A percentile compares a stretch with the other conserved stretches of the same genome.
Evolutionary conservation across 345 rosid species (phyloP).

Genomic region (Draba incana): DNA sequence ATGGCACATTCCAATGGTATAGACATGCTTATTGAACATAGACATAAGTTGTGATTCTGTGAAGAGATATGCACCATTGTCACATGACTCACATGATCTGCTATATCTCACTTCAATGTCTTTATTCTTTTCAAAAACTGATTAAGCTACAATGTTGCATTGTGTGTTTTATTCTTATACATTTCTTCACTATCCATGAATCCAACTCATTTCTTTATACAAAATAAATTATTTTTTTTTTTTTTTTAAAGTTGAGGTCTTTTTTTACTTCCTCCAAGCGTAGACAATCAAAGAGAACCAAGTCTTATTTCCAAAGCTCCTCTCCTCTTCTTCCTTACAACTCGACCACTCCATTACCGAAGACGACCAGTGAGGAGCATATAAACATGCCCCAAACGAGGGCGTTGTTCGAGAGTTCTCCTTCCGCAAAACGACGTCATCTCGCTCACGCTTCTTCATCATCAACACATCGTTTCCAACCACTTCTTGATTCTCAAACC

Average conservation of each 20-base stretch:
- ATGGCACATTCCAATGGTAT: too few relatives aligned
- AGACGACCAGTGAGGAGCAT: constrained; percentile 65
- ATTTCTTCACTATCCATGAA: not conserved
- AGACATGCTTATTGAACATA: too few relatives aligned
- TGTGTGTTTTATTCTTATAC: not conserved
- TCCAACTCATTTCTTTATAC: not conserved
- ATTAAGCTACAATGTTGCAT: too few relatives aligned
- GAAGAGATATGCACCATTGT: too few relatives aligned
- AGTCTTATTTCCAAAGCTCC: constrained; percentile 41
- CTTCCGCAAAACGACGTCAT: constrained; percentile 42
- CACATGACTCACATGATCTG: too few relatives aligned
- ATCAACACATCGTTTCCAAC: constrained; percentile 37
- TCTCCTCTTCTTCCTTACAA: constrained; percentile 35
- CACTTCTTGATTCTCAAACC: constrained; percentile 56
- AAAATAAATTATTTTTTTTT: not conserved
- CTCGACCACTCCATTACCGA: constrained; percentile 89
- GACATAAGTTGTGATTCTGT: too few relatives aligned
- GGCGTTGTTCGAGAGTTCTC: constrained; percentile 59
- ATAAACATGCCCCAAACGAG: constrained; percentile 65
- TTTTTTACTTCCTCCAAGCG: constrained; percentile 63
- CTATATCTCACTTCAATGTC: too few relatives aligned
- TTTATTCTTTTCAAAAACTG: too few relatives aligned
- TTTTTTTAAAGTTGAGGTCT: too few relatives aligned
- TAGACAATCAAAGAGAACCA: constrained; percentile 80
- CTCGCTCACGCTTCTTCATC: constrained; percentile 35